phyloP scores from a whole-genome alignment of 2,329 filamentous ascomycete genomes.

The Magnaporthiopsis rhizophila region DNA sequence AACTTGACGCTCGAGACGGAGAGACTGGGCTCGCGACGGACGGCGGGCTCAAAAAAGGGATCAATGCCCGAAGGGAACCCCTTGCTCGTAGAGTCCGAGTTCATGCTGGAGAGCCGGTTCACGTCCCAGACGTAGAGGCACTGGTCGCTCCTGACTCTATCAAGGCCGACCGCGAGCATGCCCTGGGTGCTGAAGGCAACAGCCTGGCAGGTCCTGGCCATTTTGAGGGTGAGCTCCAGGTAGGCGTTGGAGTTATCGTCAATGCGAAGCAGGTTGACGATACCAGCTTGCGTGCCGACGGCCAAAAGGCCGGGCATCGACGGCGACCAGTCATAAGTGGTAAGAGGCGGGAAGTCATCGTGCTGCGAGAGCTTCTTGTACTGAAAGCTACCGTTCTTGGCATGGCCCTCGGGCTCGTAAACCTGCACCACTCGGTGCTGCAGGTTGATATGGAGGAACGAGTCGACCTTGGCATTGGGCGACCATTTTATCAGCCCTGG shows the following conservation, averaged over 20 bases:
- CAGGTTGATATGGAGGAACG: slow-evolving; percentile 58
- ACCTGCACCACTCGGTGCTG: slow-evolving; percentile 56
- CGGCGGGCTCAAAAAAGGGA: slow-evolving; percentile 46
- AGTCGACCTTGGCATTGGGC: slow-evolving; percentile 47
- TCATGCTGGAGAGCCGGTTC: slow-evolving; percentile 46
- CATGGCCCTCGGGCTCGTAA: slow-evolving; percentile 53
- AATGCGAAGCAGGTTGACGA: slow-evolving; percentile 66
- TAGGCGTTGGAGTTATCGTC: slow-evolving; percentile 61
- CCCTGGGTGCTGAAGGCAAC: slow-evolving; percentile 70
- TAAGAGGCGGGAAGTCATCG: slow-evolving; percentile 55
- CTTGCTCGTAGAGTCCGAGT: slow-evolving; percentile 20
- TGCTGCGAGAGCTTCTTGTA: slow-evolving; percentile 49
- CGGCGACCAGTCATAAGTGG: slow-evolving; percentile 60
- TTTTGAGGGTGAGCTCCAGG: slow-evolving; percentile 61
- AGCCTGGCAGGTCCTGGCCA: slow-evolving; percentile 71
- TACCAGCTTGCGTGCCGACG: slow-evolving; percentile 66
- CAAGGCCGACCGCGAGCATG: slow-evolving; percentile 68
- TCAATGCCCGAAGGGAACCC: slow-evolving; percentile 44
- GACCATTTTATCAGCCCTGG: slow-evolving; percentile 61
- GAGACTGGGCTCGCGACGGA: slow-evolving; percentile 56
- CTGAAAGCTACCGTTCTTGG: slow-evolving; percentile 48
- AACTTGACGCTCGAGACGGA: slow-evolving; percentile 79
- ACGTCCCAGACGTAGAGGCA: slow-evolving; percentile 80
- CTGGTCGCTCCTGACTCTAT: slow-evolving; percentile 72
- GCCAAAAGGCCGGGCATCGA: slow-evolving; percentile 59